Percentiles rank a stretch among this genome's conserved stretches.
Evolutionary conservation across 2,329 filamentous ascomycete genomes (phyloP).

Genomic region (Daldinia sp.): DNA sequence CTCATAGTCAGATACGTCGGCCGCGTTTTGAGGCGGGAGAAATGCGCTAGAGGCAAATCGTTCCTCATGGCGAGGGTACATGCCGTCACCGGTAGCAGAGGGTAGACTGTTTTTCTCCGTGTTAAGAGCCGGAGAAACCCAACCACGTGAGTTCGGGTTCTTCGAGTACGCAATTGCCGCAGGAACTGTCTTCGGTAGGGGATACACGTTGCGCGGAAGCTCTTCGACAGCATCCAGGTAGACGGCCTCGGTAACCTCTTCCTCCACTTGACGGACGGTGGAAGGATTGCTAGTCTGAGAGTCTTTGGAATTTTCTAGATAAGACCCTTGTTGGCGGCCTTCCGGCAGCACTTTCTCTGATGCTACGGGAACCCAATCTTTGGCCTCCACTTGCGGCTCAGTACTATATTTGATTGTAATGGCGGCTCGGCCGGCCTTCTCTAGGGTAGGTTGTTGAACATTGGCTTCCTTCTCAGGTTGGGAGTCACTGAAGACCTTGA

Average conservation of each 20-base stretch:
- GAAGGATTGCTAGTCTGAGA: constrained; percentile 11
- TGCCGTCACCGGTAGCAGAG: neutral
- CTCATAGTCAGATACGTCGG: constrained; percentile 69
- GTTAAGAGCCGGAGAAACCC: constrained; percentile 16
- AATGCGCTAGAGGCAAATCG: neutral
- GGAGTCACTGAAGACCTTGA: constrained; percentile 48
- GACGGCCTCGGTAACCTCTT: constrained; percentile 56
- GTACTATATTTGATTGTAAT: constrained; percentile 9
- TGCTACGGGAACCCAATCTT: constrained; percentile 8
- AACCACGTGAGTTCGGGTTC: neutral
- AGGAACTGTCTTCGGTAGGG: constrained; percentile 12
- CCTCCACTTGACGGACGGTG: constrained; percentile 41
- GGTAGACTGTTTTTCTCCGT: neutral
- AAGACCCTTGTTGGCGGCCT: constrained; percentile 2
- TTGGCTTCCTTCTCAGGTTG: constrained; percentile 32
- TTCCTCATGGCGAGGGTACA: constrained; percentile 16
- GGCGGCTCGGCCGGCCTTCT: constrained; percentile 11
- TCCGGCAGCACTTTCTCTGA: constrained; percentile 7
- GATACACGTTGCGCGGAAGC: constrained; percentile 47
- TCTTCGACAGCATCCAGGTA: constrained; percentile 63
- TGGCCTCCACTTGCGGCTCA: constrained; percentile 9
- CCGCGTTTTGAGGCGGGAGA: constrained; percentile 54
- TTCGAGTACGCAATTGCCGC: constrained; percentile 13
- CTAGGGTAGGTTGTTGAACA: neutral
- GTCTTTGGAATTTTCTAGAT: constrained; percentile 9